Evolutionary conservation across 306 rosid species (phyloP).

Genomic region (Gastrolobium villosum): DNA sequence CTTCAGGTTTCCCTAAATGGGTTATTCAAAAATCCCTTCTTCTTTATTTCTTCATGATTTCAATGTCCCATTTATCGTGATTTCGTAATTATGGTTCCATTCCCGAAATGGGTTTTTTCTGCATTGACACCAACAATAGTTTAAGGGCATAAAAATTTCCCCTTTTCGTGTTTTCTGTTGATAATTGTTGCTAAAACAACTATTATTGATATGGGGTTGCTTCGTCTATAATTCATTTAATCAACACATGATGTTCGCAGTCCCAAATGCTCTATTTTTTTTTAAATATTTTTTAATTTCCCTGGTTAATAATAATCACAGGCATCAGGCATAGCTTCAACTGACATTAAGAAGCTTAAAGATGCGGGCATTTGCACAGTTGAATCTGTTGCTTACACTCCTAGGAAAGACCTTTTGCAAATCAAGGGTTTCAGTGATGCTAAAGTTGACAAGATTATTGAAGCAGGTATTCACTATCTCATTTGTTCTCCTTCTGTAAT

Average conservation of each 20-base stretch:
- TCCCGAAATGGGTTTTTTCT: conserved; percentile 31
- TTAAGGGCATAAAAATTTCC: neutral
- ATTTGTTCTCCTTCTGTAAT: neutral
- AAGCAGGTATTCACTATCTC: conserved; percentile 70
- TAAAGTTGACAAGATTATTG: conserved; percentile 95
- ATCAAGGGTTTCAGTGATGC: conserved; percentile 98
- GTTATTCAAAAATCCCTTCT: conserved; percentile 23
- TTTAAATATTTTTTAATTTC: neutral
- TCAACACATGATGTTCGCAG: neutral
- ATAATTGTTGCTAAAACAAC: conserved; percentile 24
- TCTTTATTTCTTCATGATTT: conserved; percentile 27
- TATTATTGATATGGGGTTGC: too few species aligned
- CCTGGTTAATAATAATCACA: conserved; percentile 34
- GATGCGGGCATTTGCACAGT: conserved; percentile 94
- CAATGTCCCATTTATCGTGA: neutral
- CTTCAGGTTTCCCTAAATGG: conserved; percentile 72
- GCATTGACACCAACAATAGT: neutral
- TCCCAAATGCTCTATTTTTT: neutral
- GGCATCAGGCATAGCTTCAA: conserved; percentile 86
- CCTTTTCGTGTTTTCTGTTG: neutral
- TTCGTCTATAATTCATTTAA: neutral
- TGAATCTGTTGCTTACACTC: conserved; percentile 89
- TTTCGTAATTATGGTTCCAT: neutral
- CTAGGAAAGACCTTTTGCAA: conserved; percentile 91
- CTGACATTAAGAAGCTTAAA: conserved; percentile 89